Evolutionary conservation across 1,139 yeast genomes (phyloP).

Genomic region (Candida gigantensis): DNA sequence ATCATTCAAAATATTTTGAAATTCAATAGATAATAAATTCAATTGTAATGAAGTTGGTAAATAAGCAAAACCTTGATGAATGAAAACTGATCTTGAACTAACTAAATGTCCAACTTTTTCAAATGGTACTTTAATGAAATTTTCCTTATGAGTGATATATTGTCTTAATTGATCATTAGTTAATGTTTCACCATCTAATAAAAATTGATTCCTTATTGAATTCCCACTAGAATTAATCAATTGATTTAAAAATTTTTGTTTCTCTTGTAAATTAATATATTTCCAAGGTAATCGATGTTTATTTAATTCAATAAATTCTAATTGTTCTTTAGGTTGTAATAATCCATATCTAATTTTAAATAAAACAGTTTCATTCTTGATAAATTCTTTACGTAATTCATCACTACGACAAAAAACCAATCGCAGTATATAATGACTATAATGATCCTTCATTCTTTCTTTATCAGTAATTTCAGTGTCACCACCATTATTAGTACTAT

Average conservation of each 20-base stretch:
- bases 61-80: conserved; percentile 74
- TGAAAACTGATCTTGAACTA: conserved; percentile 64
- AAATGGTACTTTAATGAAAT: conserved; percentile 80
- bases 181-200: conserved; percentile 25
- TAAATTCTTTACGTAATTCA: conserved; percentile 77
- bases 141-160: conserved; percentile 52
- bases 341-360: conserved; percentile 72
- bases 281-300: conserved; percentile 67
- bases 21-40: conserved; percentile 67
- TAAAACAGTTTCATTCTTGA: conserved; percentile 71
- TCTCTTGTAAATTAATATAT: conserved; percentile 65
- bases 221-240: conserved; percentile 55
- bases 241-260: conserved; percentile 46
- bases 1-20: conserved; percentile 50
- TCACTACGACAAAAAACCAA: conserved; percentile 90
- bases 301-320: conserved; percentile 60
- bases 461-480: conserved; percentile 29
- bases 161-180: conserved; percentile 44
- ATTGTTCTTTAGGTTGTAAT: conserved; percentile 70
- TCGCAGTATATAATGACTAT: conserved; percentile 84
- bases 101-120: conserved; percentile 80
- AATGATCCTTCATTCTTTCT: conserved; percentile 86
- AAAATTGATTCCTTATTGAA: conserved; percentile 33
- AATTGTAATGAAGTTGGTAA: conserved; percentile 83
- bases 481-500: conserved; percentile 22